Conservation (phyloP, 768 basidiomycete genomes). For the Sistotremastrum suecicum region DNA sequence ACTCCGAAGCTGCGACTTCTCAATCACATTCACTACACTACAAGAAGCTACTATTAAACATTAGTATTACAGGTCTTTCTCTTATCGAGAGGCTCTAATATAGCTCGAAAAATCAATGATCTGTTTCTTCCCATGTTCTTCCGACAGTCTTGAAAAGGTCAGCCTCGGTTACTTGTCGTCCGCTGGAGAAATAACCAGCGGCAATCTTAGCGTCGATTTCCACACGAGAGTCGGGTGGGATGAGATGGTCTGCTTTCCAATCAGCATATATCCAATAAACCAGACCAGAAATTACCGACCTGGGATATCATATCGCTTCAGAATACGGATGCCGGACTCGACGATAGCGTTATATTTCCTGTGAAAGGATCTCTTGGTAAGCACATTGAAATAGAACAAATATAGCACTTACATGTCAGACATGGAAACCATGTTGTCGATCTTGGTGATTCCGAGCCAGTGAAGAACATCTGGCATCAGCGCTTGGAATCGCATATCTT, state of each 20-base stretch:
- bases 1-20: too few relatives aligned
- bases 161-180: conserved; percentile 59
- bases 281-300: conserved; percentile 23
- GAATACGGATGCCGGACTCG: conserved; percentile 71
- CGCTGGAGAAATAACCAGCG: conserved; percentile 81
- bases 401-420: conserved; percentile 52
- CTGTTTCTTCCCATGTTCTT: conserved; percentile 80
- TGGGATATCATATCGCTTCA: conserved; percentile 76
- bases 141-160: conserved; percentile 82
- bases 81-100: too few relatives aligned
- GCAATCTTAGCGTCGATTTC: conserved; percentile 97
- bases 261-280: background rate
- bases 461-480: conserved; percentile 94
- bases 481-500: conserved; percentile 90
- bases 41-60: too few relatives aligned
- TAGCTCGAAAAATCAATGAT: conserved; percentile 33
- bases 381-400: background rate
- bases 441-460: conserved; percentile 85
- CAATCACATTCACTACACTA: too few relatives aligned
- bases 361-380: conserved; percentile 1
- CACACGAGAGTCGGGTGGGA: conserved; percentile 80
- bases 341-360: conserved; percentile 96
- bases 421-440: conserved; percentile 85
- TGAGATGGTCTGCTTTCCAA: conserved; percentile 48
- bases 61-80: too few relatives aligned